These are phyloP conservation scores for Xerocomus spinulosus DNA, from an alignment of 768 basidiomycete genomes.

Conservation along the genomic window DNA sequence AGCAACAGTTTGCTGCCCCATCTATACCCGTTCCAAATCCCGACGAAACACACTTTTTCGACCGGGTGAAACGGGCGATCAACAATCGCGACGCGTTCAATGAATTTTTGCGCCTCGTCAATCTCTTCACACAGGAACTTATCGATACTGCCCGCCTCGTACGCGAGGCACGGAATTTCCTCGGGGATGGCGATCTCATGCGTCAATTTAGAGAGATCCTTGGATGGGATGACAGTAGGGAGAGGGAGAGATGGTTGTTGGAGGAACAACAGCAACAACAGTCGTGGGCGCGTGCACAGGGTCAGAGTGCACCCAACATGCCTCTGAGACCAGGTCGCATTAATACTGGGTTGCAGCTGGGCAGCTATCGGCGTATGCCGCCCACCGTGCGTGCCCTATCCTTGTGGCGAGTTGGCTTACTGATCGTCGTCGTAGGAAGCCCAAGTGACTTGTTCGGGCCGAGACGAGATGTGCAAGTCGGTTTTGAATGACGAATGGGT, in stretches of 20 bases:
- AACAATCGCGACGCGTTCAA: constrained; percentile 78
- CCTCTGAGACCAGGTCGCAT: constrained; percentile 49
- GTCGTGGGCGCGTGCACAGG: constrained; percentile 49
- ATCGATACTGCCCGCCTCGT: constrained; percentile 85
- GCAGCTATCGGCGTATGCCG: constrained; percentile 88
- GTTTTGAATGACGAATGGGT: constrained; percentile 99
- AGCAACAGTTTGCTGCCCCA: constrained; percentile 17
- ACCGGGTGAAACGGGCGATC: constrained; percentile 73
- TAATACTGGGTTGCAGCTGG: constrained; percentile 69
- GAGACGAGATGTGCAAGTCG: constrained; percentile 94
- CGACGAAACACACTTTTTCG: constrained; percentile 86
- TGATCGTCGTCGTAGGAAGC: constrained; percentile 54
- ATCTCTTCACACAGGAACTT: constrained; percentile 90
- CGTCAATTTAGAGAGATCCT: constrained; percentile 80
- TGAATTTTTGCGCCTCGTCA: constrained; percentile 93
- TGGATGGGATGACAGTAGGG: constrained; percentile 78
- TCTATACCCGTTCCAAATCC: constrained; percentile 17
- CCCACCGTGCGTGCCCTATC: constrained; percentile 52
- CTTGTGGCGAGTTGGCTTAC: not conserved
- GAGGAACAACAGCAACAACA: constrained; percentile 44
- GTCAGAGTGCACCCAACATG: constrained; percentile 35
- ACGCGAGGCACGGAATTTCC: constrained; percentile 72
- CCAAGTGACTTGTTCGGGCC: constrained; percentile 85
- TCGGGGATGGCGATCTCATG: constrained; percentile 75
- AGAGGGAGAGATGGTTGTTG: constrained; percentile 47